Percentiles rank a stretch among this genome's conserved stretches.
Conservation (phyloP, 2,329 filamentous ascomycete genomes). For the Coniochaeta sp. region DNA sequence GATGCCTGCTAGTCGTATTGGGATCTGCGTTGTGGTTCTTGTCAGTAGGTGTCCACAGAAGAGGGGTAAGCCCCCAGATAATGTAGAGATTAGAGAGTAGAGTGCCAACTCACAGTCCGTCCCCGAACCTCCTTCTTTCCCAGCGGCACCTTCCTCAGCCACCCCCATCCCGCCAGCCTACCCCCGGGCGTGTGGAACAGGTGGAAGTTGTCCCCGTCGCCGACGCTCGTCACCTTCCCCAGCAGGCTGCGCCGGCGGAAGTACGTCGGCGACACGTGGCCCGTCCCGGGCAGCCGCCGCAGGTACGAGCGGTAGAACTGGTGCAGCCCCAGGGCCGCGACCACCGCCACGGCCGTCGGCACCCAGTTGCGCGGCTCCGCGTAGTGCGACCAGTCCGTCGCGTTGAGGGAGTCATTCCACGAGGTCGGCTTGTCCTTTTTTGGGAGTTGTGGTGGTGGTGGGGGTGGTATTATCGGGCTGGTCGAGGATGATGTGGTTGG, state of each 20-base stretch:
- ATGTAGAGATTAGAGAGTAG: background rate
- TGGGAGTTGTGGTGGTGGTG: background rate
- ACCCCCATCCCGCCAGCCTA: conserved; percentile 81
- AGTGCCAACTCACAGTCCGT: conserved; percentile 58
- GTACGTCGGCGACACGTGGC: conserved; percentile 65
- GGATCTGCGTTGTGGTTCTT: conserved; percentile 56
- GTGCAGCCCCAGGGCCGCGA: conserved; percentile 44
- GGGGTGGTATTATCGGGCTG: background rate
- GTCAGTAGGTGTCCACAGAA: background rate
- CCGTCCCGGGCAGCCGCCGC: conserved; percentile 72
- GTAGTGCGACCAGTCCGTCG: conserved; percentile 46
- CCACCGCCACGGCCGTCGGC: conserved; percentile 45
- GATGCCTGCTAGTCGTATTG: conserved; percentile 81
- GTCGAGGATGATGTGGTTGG: conserved; percentile 1
- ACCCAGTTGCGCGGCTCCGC: conserved; percentile 46
- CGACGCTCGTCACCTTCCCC: conserved; percentile 85
- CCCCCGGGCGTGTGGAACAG: conserved; percentile 95
- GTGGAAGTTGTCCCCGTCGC: conserved; percentile 94
- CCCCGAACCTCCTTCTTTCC: conserved; percentile 63
- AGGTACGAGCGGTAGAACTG: conserved; percentile 69
- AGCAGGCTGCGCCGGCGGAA: conserved; percentile 72
- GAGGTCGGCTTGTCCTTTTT: conserved; percentile 17
- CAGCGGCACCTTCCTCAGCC: conserved; percentile 68
- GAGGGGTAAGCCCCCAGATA: conserved; percentile 3
- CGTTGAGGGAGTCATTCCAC: conserved; percentile 35